Conservation (phyloP, 345 rosid genomes). For the Luvunga scandens region DNA sequence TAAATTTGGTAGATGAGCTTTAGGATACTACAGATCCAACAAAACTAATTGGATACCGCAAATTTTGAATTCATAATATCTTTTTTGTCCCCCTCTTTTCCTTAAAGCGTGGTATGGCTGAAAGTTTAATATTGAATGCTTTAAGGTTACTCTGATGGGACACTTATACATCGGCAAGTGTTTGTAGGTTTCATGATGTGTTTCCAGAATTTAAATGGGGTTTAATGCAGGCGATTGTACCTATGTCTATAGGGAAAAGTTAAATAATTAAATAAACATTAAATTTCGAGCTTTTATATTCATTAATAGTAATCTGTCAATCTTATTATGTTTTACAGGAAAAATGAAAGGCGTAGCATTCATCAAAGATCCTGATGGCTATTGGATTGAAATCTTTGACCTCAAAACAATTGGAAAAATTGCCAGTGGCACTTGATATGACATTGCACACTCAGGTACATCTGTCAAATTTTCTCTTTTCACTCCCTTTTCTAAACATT, state of each 20-base stretch:
- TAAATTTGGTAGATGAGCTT: background rate
- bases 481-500: background rate
- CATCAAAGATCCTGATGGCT: conserved; percentile 97
- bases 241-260: too few species aligned
- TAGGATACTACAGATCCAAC: background rate
- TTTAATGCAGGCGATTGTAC: background rate
- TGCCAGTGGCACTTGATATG: conserved; percentile 39
- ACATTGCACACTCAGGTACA: conserved; percentile 3
- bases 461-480: background rate
- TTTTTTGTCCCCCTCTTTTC: background rate
- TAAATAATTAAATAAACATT: background rate
- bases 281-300: background rate
- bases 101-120: background rate
- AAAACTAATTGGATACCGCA: background rate
- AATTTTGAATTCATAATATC: background rate
- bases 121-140: background rate
- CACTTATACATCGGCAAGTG: background rate
- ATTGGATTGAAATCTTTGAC: conserved; percentile 95
- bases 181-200: background rate
- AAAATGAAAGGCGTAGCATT: conserved; percentile 91
- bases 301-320: too few species aligned
- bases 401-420: conserved; percentile 51
- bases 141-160: background rate
- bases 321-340: conserved; percentile 39
- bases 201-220: background rate